Conservation (phyloP, 192 early-diverging fungal species). For the Podila epicladia region DNA sequence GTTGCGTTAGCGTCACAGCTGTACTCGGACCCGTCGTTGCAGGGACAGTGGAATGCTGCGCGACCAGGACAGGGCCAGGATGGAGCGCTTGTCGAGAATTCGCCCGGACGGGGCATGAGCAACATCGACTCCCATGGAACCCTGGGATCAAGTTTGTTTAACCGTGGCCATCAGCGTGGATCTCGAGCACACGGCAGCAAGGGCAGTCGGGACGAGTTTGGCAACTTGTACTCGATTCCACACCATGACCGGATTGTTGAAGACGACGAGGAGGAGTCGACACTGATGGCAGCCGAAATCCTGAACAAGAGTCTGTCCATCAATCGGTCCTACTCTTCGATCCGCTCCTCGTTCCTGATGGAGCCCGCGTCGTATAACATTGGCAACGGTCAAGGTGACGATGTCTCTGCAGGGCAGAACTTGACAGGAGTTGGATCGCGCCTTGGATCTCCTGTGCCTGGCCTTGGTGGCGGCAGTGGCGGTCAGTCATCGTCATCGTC, state of each 20-base stretch:
- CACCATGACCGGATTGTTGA: constrained; percentile 46
- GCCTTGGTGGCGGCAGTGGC: neutral
- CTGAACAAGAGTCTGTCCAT: constrained; percentile 47
- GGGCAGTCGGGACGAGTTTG: constrained; percentile 52
- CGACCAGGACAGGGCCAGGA: neutral
- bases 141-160: neutral
- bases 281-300: constrained; percentile 42
- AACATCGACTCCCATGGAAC: neutral
- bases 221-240: constrained; percentile 22
- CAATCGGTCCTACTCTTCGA: constrained; percentile 44
- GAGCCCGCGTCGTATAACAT: constrained; percentile 28
- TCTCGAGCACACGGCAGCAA: constrained; percentile 37
- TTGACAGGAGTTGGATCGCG: neutral
- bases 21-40: neutral
- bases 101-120: constrained; percentile 1
- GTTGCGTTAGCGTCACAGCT: neutral
- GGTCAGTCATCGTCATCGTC: neutral
- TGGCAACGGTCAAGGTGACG: neutral
- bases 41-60: neutral
- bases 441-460: constrained; percentile 21
- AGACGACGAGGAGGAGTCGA: constrained; percentile 48
- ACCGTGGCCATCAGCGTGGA: constrained; percentile 37
- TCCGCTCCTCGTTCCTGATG: constrained; percentile 50
- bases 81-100: neutral
- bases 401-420: neutral